These are phyloP conservation scores for Sporothrix humicola DNA, from an alignment of 2,329 filamentous ascomycete genomes.

Conservation along the genomic window DNA sequence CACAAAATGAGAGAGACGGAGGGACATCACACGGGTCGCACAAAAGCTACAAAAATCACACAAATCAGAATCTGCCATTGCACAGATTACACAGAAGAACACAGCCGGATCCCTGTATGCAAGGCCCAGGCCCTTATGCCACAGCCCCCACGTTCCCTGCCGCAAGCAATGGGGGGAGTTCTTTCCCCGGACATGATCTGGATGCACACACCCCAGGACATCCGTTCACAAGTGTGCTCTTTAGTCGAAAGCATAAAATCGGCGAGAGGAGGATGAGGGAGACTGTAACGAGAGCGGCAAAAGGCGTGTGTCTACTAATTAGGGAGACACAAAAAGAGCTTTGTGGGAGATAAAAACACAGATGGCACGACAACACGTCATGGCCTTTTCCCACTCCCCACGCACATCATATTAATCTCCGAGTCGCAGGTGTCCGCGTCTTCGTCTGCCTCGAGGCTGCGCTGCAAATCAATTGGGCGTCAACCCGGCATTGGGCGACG, in stretches of 20 bases:
- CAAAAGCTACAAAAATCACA: background rate
- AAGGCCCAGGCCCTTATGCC: background rate
- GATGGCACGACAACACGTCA: background rate
- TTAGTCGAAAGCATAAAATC: too few species aligned
- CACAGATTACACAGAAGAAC: background rate
- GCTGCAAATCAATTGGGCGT: background rate
- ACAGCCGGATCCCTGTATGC: background rate
- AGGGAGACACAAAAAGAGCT: too few species aligned
- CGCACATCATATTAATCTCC: background rate
- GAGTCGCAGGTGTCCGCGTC: too few species aligned
- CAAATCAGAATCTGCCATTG: background rate
- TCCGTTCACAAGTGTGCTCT: background rate
- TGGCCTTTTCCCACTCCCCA: background rate
- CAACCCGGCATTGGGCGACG: background rate
- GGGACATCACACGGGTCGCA: background rate
- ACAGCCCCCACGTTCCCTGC: background rate
- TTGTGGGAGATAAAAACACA: background rate
- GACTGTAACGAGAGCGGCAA: background rate
- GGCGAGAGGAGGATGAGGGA: background rate
- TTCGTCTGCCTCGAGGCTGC: background rate
- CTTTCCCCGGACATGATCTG: background rate
- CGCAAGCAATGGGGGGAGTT: background rate
- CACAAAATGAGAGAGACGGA: background rate
- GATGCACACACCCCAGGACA: background rate
- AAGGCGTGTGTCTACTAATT: too few species aligned